These are phyloP conservation scores for Paxillus ammoniavirescens DNA, from an alignment of 768 basidiomycete species.

Conservation along the genomic window DNA sequence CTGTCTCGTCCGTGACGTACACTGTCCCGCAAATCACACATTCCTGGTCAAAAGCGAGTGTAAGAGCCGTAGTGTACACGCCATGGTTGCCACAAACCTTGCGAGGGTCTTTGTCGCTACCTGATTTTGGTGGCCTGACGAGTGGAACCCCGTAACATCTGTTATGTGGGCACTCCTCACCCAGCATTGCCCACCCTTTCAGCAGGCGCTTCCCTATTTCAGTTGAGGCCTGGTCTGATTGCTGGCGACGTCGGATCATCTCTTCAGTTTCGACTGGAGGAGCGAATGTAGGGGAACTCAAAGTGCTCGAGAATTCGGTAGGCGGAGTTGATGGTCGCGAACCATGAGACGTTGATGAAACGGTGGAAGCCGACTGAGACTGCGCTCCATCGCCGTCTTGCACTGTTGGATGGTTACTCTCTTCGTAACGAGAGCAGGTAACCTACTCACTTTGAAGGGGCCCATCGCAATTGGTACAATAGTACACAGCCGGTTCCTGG, in stretches of 20 bases:
- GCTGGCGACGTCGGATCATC: constrained; percentile 65
- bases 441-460: constrained; percentile 31
- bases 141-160: constrained; percentile 82
- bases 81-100: constrained; percentile 46
- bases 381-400: constrained; percentile 20
- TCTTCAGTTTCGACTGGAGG: constrained; percentile 67
- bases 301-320: constrained; percentile 65
- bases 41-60: constrained; percentile 46
- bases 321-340: constrained; percentile 76
- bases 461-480: constrained; percentile 68
- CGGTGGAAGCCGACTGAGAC: constrained; percentile 37
- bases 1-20: constrained; percentile 56
- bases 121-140: constrained; percentile 68
- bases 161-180: constrained; percentile 72
- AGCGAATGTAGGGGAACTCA: constrained; percentile 62
- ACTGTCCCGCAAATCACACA: constrained; percentile 73
- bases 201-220: constrained; percentile 78
- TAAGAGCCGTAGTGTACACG: not conserved
- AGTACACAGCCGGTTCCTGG: constrained; percentile 40
- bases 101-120: constrained; percentile 57
- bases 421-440: not conserved
- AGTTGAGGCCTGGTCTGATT: constrained; percentile 77
- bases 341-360: constrained; percentile 47
- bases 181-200: constrained; percentile 89
- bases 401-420: constrained; percentile 12